Base-by-base conservation (phyloP, 1,284 basidiomycete species). In the Sporisorium exsertum region DNA sequence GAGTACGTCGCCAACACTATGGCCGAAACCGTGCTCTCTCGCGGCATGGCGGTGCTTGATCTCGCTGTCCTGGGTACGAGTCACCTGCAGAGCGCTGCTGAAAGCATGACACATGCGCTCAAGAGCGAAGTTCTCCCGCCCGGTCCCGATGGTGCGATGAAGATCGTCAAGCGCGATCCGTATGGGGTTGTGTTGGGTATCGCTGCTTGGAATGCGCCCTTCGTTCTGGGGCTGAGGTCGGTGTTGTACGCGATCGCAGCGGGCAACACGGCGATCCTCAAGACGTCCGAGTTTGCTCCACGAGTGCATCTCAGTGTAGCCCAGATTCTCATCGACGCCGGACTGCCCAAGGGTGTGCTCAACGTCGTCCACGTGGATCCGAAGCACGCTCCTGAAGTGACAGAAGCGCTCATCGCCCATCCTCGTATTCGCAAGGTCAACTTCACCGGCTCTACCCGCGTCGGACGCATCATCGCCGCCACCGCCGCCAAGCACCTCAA, bases 401-500 rank as follows among this genome's bases (percentile, higher is more conserved):
- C 88, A 2, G 86, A 89, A 8, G 88, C 89, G 53, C 86, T 91
- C 45, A 90, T 91, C 65, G 88, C 87, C 0, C 87, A 91, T 83
- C 88, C 88, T 0, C 79, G 86, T 18, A 87, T 92, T 9, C 87
- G 88, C 56, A 86, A 86, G 63, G 77, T 88, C 74, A 88, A 87
- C 75, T 82, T 78, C 43, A 88, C 87, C 33, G 88, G 88, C 24
- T 88, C 87, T 0, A 87, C 87, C 0, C 88, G 92, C 47, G 91
- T 94, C 35, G 95, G 95, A 5, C 90, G 93, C 24, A 91, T 92
- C 85, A 91, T 97, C 86, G 90, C 94, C 89, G 90, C 93, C 80
- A 90, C 92, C 0, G 91, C 94, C 0, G 91, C 94, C 5, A 90
- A 91, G 87, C 95, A 97, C 86, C 86, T 97, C 80, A 88, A 88